These are phyloP conservation scores for Sporodiniella umbellata DNA, from an alignment of 371 early-diverging fungal species.

Conservation along the genomic window DNA sequence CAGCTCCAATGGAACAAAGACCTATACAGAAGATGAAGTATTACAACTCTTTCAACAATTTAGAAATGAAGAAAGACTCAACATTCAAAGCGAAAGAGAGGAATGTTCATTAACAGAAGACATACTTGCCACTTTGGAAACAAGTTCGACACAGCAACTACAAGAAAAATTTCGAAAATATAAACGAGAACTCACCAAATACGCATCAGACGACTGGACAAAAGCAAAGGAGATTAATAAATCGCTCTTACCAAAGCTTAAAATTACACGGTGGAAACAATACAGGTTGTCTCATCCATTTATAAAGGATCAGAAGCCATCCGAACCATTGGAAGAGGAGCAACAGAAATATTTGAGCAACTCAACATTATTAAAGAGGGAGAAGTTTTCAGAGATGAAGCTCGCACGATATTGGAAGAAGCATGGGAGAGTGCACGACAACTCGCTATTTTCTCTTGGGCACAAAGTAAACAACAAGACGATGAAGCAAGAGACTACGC, in stretches of 20 bases:
- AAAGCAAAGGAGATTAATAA: not conserved
- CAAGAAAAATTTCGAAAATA: conserved; percentile 1
- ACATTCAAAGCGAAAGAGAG: not conserved
- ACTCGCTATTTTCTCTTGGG: conserved; percentile 2
- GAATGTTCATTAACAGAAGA: not conserved
- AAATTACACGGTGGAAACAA: not conserved
- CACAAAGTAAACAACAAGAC: conserved; percentile 1
- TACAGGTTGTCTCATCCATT: not conserved
- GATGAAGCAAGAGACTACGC: not conserved
- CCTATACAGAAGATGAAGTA: conserved; percentile 8
- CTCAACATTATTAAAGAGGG: not conserved
- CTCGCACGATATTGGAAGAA: not conserved
- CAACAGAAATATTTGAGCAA: conserved; percentile 6
- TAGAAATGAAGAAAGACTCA: not conserved
- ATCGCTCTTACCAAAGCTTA: not conserved
- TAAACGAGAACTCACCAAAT: not conserved
- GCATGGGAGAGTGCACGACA: not conserved
- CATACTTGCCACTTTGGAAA: not conserved
- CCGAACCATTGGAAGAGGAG: conserved; percentile 1
- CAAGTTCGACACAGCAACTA: not conserved
- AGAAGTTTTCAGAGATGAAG: not conserved
- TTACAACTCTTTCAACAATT: not conserved
- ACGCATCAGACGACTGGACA: conserved; percentile 1
- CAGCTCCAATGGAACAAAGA: not conserved
- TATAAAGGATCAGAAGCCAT: conserved; percentile 4